Evolutionary conservation across 2,329 filamentous ascomycete species (phyloP), one percentile per base, ranked within the genome.

Genomic region (Daldinia sp.): DNA sequence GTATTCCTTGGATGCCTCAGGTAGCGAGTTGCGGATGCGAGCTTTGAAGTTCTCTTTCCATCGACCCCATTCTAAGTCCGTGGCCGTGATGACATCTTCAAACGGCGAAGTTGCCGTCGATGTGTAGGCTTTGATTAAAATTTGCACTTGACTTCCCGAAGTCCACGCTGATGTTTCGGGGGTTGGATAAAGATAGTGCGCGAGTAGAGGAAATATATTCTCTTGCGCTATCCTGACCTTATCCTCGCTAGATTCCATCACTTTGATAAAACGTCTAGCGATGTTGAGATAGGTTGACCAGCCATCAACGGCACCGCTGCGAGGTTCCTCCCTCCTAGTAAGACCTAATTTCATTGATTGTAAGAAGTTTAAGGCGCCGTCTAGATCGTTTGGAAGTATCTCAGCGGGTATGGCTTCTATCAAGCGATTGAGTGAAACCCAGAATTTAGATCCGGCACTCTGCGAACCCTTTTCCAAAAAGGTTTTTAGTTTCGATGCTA

Each of bases 381-480:
- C 81, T 3, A 74, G 54, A 11, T 84, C 77, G 2, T 76, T 68
- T 49, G 90, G 81, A 1, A 94, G 73, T 0, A 88, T 75, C 1
- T 67, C 77, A 0, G 73, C 66, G 37, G 89, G 80, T 1, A 94
- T 72, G 0, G 86, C 75, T 19, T 84, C 79, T 4, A 97, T 74
- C 0, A 98, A 77, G 27, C 82, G 79, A 35, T 84, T 81, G 29
- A 96, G 75, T 13, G 85, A 85, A 23, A 82, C 77, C 95, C 95
- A 99, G 73, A 89, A 97, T 8, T 83, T 84, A 3, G 83, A 78
- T 0, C 87, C 81, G 2, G 90, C 90, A n/a, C 88, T 86, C 72
- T 97, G 92, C 0, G 94, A 96, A 2, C 95, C 94, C 70, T 89
- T 91, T 64, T 91, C 88, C 5, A 98, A 80, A 69, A 96, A 95